Percentiles rank a stretch among this genome's conserved stretches.
Conservation (phyloP, 257 asterid species). For the Solanum peruvianum region DNA sequence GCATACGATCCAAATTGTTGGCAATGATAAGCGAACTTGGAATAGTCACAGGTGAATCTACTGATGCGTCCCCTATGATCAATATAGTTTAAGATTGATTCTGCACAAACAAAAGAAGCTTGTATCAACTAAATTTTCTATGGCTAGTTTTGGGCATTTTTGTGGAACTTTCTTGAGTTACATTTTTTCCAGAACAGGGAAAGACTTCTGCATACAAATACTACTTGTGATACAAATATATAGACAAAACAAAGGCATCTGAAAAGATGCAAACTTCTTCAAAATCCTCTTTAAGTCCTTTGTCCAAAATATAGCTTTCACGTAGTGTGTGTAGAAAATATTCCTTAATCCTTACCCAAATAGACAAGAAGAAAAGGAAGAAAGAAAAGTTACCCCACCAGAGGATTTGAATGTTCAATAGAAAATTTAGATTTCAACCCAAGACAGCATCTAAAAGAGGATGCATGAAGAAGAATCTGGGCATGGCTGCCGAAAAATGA, state of each 20-base stretch:
- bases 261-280: neutral
- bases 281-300: neutral
- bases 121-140: neutral
- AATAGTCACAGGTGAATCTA: conserved; percentile 17
- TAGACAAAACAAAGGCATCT: neutral
- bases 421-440: neutral
- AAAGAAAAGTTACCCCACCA: neutral
- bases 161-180: neutral
- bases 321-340: neutral
- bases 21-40: conserved; percentile 69
- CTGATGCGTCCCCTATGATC: conserved; percentile 23
- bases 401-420: neutral
- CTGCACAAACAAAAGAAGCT: conserved; percentile 34
- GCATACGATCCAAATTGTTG: conserved; percentile 57
- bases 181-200: neutral
- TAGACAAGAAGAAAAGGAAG: neutral
- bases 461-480: neutral
- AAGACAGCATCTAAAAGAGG: neutral
- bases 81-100: conserved; percentile 31
- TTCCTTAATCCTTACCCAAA: neutral
- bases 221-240: neutral
- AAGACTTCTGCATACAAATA: neutral
- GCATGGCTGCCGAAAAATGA: neutral
- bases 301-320: neutral
- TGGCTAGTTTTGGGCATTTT: neutral